Conservation (phyloP, 73 alveolate genomes). For the Symbiodinium natans region DNA sequence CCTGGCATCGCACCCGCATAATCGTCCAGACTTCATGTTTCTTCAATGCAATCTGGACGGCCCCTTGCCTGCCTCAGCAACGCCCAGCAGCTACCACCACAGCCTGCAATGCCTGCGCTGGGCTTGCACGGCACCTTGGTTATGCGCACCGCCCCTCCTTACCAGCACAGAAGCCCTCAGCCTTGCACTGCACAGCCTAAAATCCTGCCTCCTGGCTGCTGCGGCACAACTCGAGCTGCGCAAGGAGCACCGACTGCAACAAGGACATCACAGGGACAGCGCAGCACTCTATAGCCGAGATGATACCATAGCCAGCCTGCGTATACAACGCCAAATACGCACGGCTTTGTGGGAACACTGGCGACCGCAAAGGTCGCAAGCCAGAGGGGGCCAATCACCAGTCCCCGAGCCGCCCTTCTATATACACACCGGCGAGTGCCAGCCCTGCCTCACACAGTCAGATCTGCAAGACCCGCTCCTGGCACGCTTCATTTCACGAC, state of each 20-base stretch:
- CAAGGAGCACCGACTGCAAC: neutral
- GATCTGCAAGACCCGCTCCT: neutral
- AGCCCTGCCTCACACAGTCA: no score
- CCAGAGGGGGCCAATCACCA: no score
- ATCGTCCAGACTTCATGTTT: neutral
- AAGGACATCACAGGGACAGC: no score
- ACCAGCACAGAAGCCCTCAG: neutral
- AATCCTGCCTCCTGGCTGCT: neutral
- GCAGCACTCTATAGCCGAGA: neutral
- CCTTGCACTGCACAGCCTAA: neutral
- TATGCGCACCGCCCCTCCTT: neutral
- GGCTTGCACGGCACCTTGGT: neutral
- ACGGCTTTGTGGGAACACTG: no score
- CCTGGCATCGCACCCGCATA: neutral
- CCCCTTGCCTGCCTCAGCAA: neutral
- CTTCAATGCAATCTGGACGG: neutral
- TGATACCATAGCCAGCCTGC: no score
- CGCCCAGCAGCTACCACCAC: neutral
- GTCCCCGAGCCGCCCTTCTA: no score
- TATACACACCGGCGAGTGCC: no score
- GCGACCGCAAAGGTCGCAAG: no score
- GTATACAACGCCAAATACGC: no score
- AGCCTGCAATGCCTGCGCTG: neutral
- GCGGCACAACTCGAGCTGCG: neutral
- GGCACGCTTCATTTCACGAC: neutral